These are phyloP conservation scores for Cladosporium sp. DNA, from an alignment of 2,329 filamentous ascomycete species.

Conservation along the genomic window DNA sequence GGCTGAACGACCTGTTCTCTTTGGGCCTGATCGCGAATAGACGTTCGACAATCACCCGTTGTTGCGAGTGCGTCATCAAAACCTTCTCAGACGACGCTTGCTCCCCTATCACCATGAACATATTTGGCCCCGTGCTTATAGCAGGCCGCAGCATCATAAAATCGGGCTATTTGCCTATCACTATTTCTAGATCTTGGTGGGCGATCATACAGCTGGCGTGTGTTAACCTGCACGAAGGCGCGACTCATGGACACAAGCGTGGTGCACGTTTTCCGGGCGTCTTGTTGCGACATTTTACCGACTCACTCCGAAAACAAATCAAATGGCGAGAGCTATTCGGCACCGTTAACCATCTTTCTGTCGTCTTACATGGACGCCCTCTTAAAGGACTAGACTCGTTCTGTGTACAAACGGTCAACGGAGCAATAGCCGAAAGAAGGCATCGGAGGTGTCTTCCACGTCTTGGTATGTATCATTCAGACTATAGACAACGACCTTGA, in stretches of 20 bases:
- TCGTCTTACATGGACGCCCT: not conserved
- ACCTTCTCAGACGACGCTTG: not conserved
- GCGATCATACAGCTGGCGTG: not conserved
- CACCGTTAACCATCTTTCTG: not conserved
- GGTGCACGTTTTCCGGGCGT: not conserved
- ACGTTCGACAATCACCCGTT: not conserved
- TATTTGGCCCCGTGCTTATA: not conserved
- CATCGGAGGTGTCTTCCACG: not conserved
- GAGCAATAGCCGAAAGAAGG: not conserved
- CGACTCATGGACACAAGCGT: not conserved
- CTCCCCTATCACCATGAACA: not conserved
- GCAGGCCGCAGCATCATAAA: not conserved
- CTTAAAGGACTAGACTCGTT: not conserved
- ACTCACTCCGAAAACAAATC: not conserved
- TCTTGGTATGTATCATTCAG: not conserved
- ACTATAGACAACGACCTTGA: not conserved
- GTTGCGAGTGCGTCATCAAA: not conserved
- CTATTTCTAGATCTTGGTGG: not conserved
- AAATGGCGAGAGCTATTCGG: not conserved
- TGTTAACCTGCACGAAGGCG: not conserved
- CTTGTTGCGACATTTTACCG: not conserved
- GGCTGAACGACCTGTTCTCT: not conserved
- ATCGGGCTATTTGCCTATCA: not conserved
- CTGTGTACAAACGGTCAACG: not conserved
- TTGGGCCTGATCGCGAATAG: not conserved